Evolutionary conservation across 2,329 filamentous ascomycete genomes (phyloP), one percentile per base, ranked within the genome.

Genomic region (Triangularia verruculosa): DNA sequence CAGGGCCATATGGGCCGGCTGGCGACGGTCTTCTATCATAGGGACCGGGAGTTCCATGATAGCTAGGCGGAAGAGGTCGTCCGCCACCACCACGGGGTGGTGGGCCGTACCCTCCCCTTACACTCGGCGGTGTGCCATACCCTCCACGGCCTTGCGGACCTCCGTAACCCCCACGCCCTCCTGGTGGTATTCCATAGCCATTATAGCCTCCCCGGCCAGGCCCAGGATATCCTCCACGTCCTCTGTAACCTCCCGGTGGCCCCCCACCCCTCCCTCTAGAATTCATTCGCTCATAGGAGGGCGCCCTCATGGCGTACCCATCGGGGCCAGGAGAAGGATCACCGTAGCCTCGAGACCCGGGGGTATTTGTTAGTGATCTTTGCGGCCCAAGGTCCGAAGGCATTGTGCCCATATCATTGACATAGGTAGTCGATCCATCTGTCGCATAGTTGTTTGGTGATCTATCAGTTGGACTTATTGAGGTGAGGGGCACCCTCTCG

Each of bases 401-500:
- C 32, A 59, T 73, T 59, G 43, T 66, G 67, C 51, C 51, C 22
- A 43, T 47, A 22, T 72, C 75, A 54, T 73, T 74, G 27, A 77
- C 77, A 20, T 75, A 74, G 64, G 70, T 74, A 20, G 59, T 61
- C 6, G 72, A 74, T 61, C 77, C 71, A 60, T 81, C 80, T 59
- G 70, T 73, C 66, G 73, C 74, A 66, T 76, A 77, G 66, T 76
- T 78, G 67, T 79, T 83, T 20, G 80, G 82, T 3, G 83, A 85
- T 68, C 80, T 79, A 43, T 88, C 82, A 17, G 84, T 85, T 2
- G 87, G 86, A 61, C 86, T 88, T 58, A 83, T 80, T 7, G 85
- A 80, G 17, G 90, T 93, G 64, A 93, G 77, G 0, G 90, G 90
- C 15, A 89, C 84, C 61, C 84, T 84, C 73, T 93, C 90, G 68